Conservation (phyloP, 495 filamentous ascomycete genomes). For the Trypethelium eluteriae region DNA sequence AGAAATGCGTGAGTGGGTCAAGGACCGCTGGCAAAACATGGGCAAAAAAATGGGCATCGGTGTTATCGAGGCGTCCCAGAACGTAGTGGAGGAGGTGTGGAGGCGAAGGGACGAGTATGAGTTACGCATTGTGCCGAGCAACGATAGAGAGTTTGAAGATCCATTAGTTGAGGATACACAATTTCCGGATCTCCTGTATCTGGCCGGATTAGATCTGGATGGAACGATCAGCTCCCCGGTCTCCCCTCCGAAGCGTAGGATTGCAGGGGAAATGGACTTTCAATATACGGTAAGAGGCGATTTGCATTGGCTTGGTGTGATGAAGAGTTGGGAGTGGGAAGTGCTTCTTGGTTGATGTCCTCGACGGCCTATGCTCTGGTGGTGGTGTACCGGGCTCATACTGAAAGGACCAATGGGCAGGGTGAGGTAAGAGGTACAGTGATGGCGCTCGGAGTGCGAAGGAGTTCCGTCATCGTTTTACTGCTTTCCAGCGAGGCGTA, state of each 20-base stretch:
- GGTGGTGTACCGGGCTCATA: background rate
- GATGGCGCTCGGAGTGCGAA: background rate
- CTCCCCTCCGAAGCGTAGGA: background rate
- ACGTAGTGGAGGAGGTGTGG: conserved; percentile 53
- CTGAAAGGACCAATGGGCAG: background rate
- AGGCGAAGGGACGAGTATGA: conserved; percentile 44
- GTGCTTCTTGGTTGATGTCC: conserved; percentile 20
- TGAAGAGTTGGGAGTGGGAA: conserved; percentile 76
- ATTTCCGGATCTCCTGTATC: background rate
- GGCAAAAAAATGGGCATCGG: conserved; percentile 60
- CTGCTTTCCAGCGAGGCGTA: conserved; percentile 4
- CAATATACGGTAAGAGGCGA: conserved; percentile 60
- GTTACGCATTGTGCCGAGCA: conserved; percentile 12
- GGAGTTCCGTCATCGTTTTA: background rate
- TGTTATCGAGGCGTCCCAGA: conserved; percentile 57
- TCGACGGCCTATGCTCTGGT: background rate
- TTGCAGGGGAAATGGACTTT: conserved; percentile 47
- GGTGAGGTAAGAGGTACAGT: background rate
- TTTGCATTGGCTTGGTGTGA: conserved; percentile 71
- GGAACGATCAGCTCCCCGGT: background rate
- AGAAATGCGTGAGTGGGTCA: conserved; percentile 63
- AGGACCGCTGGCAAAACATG: conserved; percentile 58
- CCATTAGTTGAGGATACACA: background rate
- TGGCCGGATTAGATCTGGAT: conserved; percentile 1
- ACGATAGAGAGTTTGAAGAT: background rate